Base-by-base conservation (phyloP, 1,284 basidiomycete genomes). In the Puccinia hordei region DNA sequence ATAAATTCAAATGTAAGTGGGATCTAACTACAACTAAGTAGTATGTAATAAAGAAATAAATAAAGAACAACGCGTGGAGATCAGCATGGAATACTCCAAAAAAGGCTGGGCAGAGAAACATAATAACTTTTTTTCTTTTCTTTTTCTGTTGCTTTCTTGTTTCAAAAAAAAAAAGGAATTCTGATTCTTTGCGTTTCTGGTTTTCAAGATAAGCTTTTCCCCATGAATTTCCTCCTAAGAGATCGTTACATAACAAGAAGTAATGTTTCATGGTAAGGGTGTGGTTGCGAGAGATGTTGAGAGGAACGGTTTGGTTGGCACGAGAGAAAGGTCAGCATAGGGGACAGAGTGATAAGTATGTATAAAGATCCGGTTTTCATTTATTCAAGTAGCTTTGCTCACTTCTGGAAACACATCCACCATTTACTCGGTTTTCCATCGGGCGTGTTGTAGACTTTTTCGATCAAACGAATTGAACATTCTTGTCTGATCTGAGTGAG, bases 351-450 rank as follows among this genome's bases (percentile, higher is more conserved):
- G 33, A 33, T 12, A 30, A 17, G 27, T 24, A 10, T 24, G 24
- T n/a, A 57, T n/a, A 27, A 57, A 12, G 8, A 51, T 51, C 49
- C 4, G 13, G 3, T 51, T 51, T 4, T 17, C 49, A 51, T 51
- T 51, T 15, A n/a, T n/a, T 55, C 24, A 17, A 19, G 3, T 3
- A 33, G 57, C 17, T 13, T 2, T 13, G 80, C 83, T 68, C 41
- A 82, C 83, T 87, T 95, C 95, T 79, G 76, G 90, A 99, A 99
- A 51, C 93, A 92, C 92, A 99, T 94, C 97, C 97, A 99, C 96
- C 96, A 99, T 87, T 99, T 99, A 89, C 92, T 97, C 0, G 97
- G 95, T 85, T 92, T 94, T 81, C 91, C 91, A 4, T 91, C 90
- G 89, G 84, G 91, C 90, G 68, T 81, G 74, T 80, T 82, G 86